Evolutionary conservation across 2,329 filamentous ascomycete species (phyloP).

Genomic region (Fusarium equiseti): DNA sequence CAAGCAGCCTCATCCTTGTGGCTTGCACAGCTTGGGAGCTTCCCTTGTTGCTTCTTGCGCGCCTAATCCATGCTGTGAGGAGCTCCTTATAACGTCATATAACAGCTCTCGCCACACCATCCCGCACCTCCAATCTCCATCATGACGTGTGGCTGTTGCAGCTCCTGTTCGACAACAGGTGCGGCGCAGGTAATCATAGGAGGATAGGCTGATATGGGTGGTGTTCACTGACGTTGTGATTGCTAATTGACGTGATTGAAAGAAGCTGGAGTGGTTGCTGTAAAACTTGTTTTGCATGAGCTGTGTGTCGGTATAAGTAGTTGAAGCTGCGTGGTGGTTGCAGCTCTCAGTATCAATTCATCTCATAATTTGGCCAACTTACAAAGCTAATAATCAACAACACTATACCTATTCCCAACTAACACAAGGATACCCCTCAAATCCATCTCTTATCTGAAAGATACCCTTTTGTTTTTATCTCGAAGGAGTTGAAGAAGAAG

Average conservation of each 20-base stretch:
- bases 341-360: slow-evolving; percentile 31
- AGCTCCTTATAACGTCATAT: slow-evolving; percentile 44
- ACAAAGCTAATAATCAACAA: slow-evolving; percentile 26
- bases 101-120: slow-evolving; percentile 42
- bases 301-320: slow-evolving; percentile 37
- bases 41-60: slow-evolving; percentile 1
- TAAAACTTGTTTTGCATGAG: slow-evolving; percentile 46
- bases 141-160: slow-evolving; percentile 48
- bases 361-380: slow-evolving; percentile 32
- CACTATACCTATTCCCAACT: slow-evolving; percentile 28
- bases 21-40: slow-evolving; percentile 24
- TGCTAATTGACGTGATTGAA: slow-evolving; percentile 39
- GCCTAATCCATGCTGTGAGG: slow-evolving; percentile 25
- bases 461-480: slow-evolving; percentile 32
- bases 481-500: slow-evolving; percentile 25
- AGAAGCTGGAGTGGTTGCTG: slow-evolving; percentile 13
- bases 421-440: slow-evolving; percentile 36
- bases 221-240: slow-evolving; percentile 45
- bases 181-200: slow-evolving; percentile 37
- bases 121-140: slow-evolving; percentile 33
- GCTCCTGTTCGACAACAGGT: slow-evolving; percentile 30
- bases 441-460: slow-evolving; percentile 28
- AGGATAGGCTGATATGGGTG: slow-evolving; percentile 26
- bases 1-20: slow-evolving; percentile 29
- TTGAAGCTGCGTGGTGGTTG: slow-evolving; percentile 37